Evolutionary conservation across 176 grass and related monocot species (phyloP), one percentile per base, ranked within the genome.

Genomic region (Cenchrus fungigraminus): DNA sequence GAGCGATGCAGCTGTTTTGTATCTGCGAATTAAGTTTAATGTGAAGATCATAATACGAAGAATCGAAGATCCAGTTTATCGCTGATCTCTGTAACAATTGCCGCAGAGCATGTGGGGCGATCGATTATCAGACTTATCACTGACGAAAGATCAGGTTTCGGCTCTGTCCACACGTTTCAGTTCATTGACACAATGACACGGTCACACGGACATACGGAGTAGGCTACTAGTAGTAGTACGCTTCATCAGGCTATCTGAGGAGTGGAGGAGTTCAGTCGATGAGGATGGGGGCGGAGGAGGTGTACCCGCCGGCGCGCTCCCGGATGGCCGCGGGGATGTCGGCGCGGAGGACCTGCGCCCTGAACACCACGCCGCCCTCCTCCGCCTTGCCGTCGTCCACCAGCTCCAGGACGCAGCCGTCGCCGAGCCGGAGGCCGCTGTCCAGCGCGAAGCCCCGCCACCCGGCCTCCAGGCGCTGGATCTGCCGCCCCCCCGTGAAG

Each of bases 391-490:
- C 9, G 43, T 45, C 74, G 55, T 79, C 84, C 0, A 81, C 71
- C 47, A 94, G 81, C 70, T 91, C 87, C 63, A 94, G 89, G 66
- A 91, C 67, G 12, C 87, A 91, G 1, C 81, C 89, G 59, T 94
- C 89, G 75, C 81, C 87, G 22, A 78, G 29, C 64, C 19, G 57
- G 32, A 91, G 72, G 20, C 15, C 59, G 62, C 75, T 91, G 59
- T 91, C 89, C 6, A 75, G 32, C 4, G 74, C 78, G 71, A 94
- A 94, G 1, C 34, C 58, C 12, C 32, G 71, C 89, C 89, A 87
- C 45, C 87, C 84, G 3, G 16, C 47, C 50, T 85, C 80, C 15
- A 94, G 79, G 16, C 73, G 71, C 67, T 85, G 85, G 43, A 74
- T 53, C 15, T 28, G 20, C 14, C 81, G 34, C 0, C 45, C 72